Evolutionary conservation across 371 early-diverging fungal genomes (phyloP).

Genomic region (Mucor plumbeus): DNA sequence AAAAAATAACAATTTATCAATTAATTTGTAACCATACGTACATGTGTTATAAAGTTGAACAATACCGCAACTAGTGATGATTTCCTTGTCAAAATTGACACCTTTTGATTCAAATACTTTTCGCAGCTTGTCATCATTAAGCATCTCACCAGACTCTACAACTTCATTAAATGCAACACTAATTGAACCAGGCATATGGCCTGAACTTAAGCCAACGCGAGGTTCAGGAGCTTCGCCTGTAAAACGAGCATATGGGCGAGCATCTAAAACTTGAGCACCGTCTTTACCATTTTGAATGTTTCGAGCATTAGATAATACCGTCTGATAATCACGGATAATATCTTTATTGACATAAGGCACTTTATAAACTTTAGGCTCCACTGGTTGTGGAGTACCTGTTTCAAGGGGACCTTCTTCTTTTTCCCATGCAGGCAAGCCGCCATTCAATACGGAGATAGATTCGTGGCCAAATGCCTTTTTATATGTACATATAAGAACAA

Average conservation of each 20-base stretch:
- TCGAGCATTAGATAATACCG: constrained; percentile 58
- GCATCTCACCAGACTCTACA: constrained; percentile 48
- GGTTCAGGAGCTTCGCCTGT: constrained; percentile 84
- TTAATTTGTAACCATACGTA: not conserved
- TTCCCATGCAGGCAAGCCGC: constrained; percentile 86
- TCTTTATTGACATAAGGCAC: constrained; percentile 43
- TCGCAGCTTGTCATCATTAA: constrained; percentile 52
- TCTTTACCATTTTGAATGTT: constrained; percentile 29
- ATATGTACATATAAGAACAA: not conserved
- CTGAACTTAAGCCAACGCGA: constrained; percentile 80
- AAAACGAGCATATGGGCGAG: constrained; percentile 77
- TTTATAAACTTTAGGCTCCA: constrained; percentile 42
- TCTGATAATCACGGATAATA: constrained; percentile 63
- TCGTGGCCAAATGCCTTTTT: constrained; percentile 82
- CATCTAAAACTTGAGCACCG: constrained; percentile 75
- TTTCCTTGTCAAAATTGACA: constrained; percentile 62
- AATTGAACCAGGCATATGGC: constrained; percentile 86
- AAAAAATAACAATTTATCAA: not conserved
- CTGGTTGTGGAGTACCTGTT: constrained; percentile 17
- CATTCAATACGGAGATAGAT: constrained; percentile 85
- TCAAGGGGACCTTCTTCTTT: constrained; percentile 53
- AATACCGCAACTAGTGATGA: constrained; percentile 70
- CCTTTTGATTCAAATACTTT: constrained; percentile 49
- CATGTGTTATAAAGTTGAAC: not conserved
- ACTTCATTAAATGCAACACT: constrained; percentile 73